A percentile compares a stretch with the other conserved stretches of the same genome.
Conservation (phyloP, 1,284 basidiomycete genomes). For the Leccinum pallidistipes region DNA sequence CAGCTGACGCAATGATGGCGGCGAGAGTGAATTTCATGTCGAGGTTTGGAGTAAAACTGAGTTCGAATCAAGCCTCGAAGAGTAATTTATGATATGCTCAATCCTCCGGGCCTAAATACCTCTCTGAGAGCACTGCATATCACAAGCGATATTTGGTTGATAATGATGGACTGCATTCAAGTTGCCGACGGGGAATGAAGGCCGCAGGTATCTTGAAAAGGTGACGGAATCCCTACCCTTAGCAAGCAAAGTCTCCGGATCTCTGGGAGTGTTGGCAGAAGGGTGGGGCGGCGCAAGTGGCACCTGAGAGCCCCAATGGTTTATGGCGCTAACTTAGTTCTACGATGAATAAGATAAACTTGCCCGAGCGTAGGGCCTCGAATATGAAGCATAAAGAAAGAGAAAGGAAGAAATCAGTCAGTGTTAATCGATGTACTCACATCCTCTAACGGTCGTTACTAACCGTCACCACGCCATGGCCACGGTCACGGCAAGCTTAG, state of each 20-base stretch:
- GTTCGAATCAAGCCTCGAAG: neutral
- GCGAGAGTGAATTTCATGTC: constrained; percentile 13
- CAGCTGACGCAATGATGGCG: constrained; percentile 11
- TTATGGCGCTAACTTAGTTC: neutral
- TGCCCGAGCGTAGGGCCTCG: neutral
- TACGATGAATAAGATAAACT: neutral
- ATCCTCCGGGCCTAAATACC: constrained; percentile 16
- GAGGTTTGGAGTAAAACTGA: neutral
- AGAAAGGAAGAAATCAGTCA: neutral
- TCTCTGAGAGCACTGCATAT: constrained; percentile 1
- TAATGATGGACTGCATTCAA: constrained; percentile 2
- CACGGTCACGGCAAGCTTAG: neutral
- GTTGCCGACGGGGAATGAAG: constrained; percentile 1
- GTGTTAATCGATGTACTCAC: neutral
- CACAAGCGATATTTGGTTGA: neutral
- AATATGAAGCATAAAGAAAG: neutral
- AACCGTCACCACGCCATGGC: neutral
- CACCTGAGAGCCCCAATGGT: neutral
- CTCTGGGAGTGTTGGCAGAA: neutral
- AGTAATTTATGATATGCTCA: neutral
- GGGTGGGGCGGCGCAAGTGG: neutral
- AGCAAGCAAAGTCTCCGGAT: neutral
- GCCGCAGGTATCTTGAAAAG: constrained; percentile 8
- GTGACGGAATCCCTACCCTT: neutral
- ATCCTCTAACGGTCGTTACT: neutral